phyloP scores from a whole-genome alignment of 73 alveolate genomes.

The Paramecium tetraurelia region DNA sequence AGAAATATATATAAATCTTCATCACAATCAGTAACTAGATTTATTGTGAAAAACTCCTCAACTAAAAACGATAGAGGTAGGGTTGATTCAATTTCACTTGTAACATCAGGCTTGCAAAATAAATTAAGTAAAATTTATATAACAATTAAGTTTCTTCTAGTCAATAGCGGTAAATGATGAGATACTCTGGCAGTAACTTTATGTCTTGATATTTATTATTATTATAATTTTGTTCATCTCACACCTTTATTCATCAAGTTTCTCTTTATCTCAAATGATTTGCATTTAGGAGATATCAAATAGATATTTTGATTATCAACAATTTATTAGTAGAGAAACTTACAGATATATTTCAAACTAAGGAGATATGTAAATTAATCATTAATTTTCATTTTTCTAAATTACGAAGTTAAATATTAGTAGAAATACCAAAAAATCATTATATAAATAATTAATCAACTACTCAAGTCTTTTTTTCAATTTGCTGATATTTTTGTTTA shows the following conservation, averaged over 20 bases:
- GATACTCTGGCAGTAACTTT: background rate
- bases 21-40: constrained; percentile 35
- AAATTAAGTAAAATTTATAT: background rate
- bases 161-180: constrained; percentile 33
- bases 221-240: background rate
- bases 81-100: background rate
- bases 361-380: background rate
- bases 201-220: background rate
- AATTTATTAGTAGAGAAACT: too few species aligned
- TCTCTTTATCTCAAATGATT: too few species aligned
- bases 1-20: constrained; percentile 26
- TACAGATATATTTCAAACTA: too few species aligned
- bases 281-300: too few species aligned
- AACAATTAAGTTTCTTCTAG: constrained; percentile 30
- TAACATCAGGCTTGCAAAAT: constrained; percentile 13
- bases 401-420: background rate
- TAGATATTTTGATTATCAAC: too few species aligned
- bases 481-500: too few species aligned
- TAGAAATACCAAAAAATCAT: too few species aligned
- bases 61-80: constrained; percentile 23
- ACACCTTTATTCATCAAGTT: background rate
- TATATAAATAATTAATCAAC: too few species aligned
- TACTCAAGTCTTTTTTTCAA: too few species aligned
- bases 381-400: too few species aligned
- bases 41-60: constrained; percentile 9